A percentile compares a stretch with the other conserved stretches of the same genome.
phyloP scores from a whole-genome alignment of 257 asterid species.

The Euphrasia confusa region DNA sequence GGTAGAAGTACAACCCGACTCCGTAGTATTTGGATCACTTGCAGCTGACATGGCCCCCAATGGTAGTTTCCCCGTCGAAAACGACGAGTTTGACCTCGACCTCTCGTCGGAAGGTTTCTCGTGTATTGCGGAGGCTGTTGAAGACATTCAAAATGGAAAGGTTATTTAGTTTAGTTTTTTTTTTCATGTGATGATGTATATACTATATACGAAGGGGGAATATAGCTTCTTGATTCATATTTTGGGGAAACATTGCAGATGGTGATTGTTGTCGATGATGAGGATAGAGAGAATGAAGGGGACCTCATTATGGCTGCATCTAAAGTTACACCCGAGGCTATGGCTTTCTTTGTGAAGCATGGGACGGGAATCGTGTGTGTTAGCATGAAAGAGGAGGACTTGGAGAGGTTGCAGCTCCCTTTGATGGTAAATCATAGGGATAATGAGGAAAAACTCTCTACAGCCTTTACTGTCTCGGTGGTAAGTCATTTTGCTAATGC shows the following conservation, averaged over 20 bases:
- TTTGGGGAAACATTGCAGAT: constrained; percentile 47
- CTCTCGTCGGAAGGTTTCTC: constrained; percentile 74
- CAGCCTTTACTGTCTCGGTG: constrained; percentile 98
- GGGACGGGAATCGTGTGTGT: constrained; percentile 99
- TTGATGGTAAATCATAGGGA: constrained; percentile 83
- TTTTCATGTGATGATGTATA: constrained; percentile 16
- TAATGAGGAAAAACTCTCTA: constrained; percentile 87
- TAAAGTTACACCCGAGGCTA: constrained; percentile 89
- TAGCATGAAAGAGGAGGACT: constrained; percentile 87
- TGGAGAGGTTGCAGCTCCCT: constrained; percentile 81
- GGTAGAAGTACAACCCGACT: constrained; percentile 53
- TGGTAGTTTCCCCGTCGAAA: constrained; percentile 50
- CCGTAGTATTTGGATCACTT: constrained; percentile 52
- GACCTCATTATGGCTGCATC: constrained; percentile 95
- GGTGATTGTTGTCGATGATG: constrained; percentile 94
- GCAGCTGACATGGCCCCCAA: constrained; percentile 60
- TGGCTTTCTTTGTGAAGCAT: constrained; percentile 96
- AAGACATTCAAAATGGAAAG: constrained; percentile 89
- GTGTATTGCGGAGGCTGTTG: constrained; percentile 68
- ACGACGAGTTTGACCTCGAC: constrained; percentile 70
- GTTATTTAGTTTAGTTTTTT: constrained; percentile 30
- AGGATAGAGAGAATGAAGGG: constrained; percentile 98
- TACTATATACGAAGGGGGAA: constrained; percentile 12
- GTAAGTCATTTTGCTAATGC: constrained; percentile 34
- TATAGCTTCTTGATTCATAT: constrained; percentile 13